Evolutionary conservation across 768 basidiomycete genomes (phyloP).

Genomic region (Boletellus ananiceps): DNA sequence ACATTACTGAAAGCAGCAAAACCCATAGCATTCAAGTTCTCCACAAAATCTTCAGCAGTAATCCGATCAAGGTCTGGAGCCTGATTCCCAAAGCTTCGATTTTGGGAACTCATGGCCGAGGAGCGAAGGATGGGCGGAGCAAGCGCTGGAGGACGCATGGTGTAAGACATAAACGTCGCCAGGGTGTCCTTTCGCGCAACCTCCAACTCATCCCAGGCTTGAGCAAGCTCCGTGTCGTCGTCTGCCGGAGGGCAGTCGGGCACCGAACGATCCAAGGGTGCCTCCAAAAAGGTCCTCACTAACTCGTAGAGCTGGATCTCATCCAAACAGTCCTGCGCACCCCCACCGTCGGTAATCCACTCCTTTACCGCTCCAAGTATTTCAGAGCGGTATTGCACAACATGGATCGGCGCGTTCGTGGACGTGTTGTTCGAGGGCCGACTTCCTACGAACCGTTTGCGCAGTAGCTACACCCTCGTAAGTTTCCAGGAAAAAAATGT

Average conservation of each 20-base stretch:
- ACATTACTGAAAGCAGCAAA: constrained; percentile 71
- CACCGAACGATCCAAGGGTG: constrained; percentile 47
- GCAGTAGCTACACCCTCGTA: constrained; percentile 49
- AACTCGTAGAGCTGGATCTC: constrained; percentile 59
- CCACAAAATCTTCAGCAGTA: constrained; percentile 67
- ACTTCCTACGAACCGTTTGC: constrained; percentile 64
- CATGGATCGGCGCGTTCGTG: constrained; percentile 41
- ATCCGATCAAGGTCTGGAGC: constrained; percentile 62
- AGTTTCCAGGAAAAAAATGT: background rate
- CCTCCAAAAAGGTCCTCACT: constrained; percentile 56
- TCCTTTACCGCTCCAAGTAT: constrained; percentile 62
- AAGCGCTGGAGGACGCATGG: constrained; percentile 51
- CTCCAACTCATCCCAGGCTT: constrained; percentile 43
- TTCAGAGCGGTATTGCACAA: constrained; percentile 52
- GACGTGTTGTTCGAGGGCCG: constrained; percentile 40
- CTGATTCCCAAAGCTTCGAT: constrained; percentile 35
- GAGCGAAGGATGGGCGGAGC: constrained; percentile 26
- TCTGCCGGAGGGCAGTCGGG: constrained; percentile 33
- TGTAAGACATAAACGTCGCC: constrained; percentile 49
- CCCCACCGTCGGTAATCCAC: constrained; percentile 71
- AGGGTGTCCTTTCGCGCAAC: constrained; percentile 40
- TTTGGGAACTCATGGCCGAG: background rate
- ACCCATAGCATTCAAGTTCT: constrained; percentile 73
- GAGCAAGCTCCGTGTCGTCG: constrained; percentile 41
- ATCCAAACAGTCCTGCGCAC: constrained; percentile 75